Evolutionary conservation across 1,284 basidiomycete genomes (phyloP).

Genomic region (Irpex lacteus): DNA sequence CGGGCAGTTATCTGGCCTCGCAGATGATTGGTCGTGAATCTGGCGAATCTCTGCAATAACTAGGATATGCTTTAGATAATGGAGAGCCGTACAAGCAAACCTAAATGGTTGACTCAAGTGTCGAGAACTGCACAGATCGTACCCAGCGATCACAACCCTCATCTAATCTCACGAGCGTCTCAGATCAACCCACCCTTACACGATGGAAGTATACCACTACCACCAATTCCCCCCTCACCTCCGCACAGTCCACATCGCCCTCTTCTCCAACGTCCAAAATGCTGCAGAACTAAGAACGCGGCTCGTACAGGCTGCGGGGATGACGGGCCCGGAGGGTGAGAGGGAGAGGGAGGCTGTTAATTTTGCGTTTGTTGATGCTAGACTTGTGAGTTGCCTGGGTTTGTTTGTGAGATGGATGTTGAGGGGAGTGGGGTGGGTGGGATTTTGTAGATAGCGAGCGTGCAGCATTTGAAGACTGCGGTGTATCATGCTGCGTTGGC

Average conservation of each 20-base stretch:
- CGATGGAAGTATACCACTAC: constrained; percentile 55
- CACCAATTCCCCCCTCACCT: constrained; percentile 44
- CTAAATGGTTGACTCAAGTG: too few species aligned
- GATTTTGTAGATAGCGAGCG: constrained; percentile 61
- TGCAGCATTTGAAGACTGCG: constrained; percentile 76
- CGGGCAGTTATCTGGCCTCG: too few species aligned
- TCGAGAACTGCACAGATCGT: too few species aligned
- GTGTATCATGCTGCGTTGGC: constrained; percentile 78
- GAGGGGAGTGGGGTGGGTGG: not conserved
- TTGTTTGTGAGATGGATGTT: too few species aligned
- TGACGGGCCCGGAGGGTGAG: constrained; percentile 47
- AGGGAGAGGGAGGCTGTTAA: constrained; percentile 60
- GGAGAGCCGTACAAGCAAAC: too few species aligned
- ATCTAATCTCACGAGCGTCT: not conserved
- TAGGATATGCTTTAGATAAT: too few species aligned
- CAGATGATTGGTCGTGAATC: too few species aligned
- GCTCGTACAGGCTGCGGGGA: constrained; percentile 67
- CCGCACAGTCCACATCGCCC: constrained; percentile 57
- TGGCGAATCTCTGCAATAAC: too few species aligned
- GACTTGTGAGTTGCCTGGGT: constrained; percentile 39
- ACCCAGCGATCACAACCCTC: too few species aligned
- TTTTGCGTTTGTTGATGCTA: constrained; percentile 80
- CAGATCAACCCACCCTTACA: not conserved
- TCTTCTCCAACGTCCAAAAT: constrained; percentile 70
- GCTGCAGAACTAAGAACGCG: constrained; percentile 56